Conservation (phyloP, 2,329 filamentous ascomycete genomes). For the Dendrostoma leiphaemia region DNA sequence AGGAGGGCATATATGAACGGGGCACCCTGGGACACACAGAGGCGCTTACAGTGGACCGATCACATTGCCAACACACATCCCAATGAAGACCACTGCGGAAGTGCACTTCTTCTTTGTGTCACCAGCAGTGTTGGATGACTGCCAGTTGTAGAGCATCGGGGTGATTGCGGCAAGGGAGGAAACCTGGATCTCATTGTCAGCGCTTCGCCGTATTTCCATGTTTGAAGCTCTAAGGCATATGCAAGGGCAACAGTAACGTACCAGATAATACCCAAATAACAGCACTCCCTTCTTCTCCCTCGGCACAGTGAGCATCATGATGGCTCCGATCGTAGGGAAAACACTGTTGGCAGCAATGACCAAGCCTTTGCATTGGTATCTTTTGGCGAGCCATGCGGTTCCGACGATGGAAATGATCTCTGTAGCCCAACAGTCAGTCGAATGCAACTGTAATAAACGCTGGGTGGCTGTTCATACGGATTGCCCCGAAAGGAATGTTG, state of each 20-base stretch:
- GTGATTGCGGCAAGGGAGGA: constrained; percentile 34
- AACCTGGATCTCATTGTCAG: constrained; percentile 2
- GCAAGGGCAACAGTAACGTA: constrained; percentile 21
- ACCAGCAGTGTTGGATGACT: constrained; percentile 62
- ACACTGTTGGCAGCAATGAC: constrained; percentile 38
- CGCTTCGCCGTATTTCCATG: neutral
- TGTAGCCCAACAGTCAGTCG: neutral
- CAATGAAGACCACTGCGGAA: constrained; percentile 63
- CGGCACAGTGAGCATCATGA: constrained; percentile 48
- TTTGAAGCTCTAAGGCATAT: neutral
- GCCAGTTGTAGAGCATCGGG: constrained; percentile 61
- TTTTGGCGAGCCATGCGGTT: constrained; percentile 44
- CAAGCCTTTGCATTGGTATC: constrained; percentile 40
- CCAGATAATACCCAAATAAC: constrained; percentile 50
- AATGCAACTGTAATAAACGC: no score
- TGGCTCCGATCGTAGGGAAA: constrained; percentile 38
- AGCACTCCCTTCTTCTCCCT: constrained; percentile 45
- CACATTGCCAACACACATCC: constrained; percentile 65
- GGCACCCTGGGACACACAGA: neutral
- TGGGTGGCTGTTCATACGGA: no score
- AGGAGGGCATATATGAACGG: neutral
- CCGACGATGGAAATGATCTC: constrained; percentile 60
- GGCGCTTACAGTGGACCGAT: constrained; percentile 51
- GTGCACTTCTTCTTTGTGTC: constrained; percentile 69
- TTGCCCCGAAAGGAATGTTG: constrained; percentile 59